phyloP scores from a whole-genome alignment of 2,329 filamentous ascomycete genomes.

The Colletotrichum kahawae region DNA sequence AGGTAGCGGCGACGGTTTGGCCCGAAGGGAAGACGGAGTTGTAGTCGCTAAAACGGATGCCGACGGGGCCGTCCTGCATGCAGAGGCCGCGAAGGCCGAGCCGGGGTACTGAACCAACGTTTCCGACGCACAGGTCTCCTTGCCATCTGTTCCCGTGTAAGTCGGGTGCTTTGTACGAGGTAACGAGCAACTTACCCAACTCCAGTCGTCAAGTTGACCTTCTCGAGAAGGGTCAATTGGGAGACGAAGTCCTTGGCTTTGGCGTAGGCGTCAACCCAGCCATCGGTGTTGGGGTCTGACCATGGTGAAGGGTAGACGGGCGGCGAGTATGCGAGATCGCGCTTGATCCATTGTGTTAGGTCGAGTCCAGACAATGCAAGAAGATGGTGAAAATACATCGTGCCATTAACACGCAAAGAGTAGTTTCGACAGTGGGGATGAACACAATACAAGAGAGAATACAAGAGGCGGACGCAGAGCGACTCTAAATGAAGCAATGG shows the following conservation, averaged over 20 bases:
- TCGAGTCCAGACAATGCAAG: not conserved
- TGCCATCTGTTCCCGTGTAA: conserved; percentile 59
- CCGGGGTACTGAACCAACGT: conserved; percentile 72
- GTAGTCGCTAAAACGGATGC: conserved; percentile 79
- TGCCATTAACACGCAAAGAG: not conserved
- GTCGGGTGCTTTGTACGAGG: not conserved
- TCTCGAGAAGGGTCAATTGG: conserved; percentile 82
- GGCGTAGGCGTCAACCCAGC: conserved; percentile 77
- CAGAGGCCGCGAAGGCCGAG: conserved; percentile 78
- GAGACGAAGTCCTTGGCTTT: conserved; percentile 82
- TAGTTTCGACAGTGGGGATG: not conserved
- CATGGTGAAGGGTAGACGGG: conserved; percentile 88
- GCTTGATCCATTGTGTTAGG: not conserved
- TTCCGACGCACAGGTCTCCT: conserved; percentile 78
- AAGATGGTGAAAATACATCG: not conserved
- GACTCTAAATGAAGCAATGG: not conserved
- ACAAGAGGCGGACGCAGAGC: not conserved
- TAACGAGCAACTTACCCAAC: conserved; percentile 65
- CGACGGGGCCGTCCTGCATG: conserved; percentile 84
- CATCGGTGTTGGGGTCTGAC: conserved; percentile 73
- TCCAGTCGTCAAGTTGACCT: conserved; percentile 94
- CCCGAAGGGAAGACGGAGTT: conserved; percentile 82
- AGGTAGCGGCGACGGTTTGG: conserved; percentile 82
- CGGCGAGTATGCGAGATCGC: conserved; percentile 43
- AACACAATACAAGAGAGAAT: not conserved